phyloP scores from a whole-genome alignment of 129 eudicot species.

The Artemisia tridentata region DNA sequence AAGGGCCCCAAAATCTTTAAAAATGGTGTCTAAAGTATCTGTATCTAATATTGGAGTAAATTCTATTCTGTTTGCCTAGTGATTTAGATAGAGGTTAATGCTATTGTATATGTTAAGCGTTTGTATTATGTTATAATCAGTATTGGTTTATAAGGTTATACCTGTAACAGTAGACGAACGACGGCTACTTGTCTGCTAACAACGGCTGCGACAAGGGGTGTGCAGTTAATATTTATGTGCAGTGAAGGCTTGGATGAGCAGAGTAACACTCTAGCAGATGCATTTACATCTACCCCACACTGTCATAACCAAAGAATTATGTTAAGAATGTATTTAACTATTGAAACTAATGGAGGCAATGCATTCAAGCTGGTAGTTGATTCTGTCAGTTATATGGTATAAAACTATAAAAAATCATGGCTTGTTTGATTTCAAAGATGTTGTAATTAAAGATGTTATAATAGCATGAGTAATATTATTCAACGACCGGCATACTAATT shows the following conservation, averaged over 20 bases:
- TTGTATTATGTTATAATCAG: constrained; percentile 9
- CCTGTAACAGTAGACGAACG: constrained; percentile 76
- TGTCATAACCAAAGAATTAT: constrained; percentile 36
- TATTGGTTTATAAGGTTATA: constrained; percentile 23
- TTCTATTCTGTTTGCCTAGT: constrained; percentile 7
- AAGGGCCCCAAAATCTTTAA: constrained; percentile 32
- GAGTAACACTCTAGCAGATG: constrained; percentile 70
- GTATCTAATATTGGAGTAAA: constrained; percentile 13
- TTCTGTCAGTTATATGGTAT: too few species aligned
- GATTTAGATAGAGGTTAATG: constrained; percentile 18
- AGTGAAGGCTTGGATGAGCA: constrained; percentile 86
- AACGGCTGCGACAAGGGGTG: constrained; percentile 82
- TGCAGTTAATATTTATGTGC: constrained; percentile 74
- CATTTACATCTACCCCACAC: constrained; percentile 82
- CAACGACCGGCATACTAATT: constrained; percentile 6
- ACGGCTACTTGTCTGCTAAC: constrained; percentile 81
- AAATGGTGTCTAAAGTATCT: constrained; percentile 19
- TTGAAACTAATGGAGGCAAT: neutral
- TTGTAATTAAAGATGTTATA: too few species aligned
- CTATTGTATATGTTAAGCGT: constrained; percentile 7
- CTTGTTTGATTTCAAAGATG: too few species aligned
- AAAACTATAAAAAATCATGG: too few species aligned
- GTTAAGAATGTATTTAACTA: constrained; percentile 23
- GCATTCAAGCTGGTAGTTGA: too few species aligned
- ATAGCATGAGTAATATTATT: neutral